A percentile compares a stretch with the other conserved stretches of the same genome.
These are phyloP conservation scores for Fraxinus paxiana DNA, from an alignment of 305 asterid genomes.

Conservation along the genomic window DNA sequence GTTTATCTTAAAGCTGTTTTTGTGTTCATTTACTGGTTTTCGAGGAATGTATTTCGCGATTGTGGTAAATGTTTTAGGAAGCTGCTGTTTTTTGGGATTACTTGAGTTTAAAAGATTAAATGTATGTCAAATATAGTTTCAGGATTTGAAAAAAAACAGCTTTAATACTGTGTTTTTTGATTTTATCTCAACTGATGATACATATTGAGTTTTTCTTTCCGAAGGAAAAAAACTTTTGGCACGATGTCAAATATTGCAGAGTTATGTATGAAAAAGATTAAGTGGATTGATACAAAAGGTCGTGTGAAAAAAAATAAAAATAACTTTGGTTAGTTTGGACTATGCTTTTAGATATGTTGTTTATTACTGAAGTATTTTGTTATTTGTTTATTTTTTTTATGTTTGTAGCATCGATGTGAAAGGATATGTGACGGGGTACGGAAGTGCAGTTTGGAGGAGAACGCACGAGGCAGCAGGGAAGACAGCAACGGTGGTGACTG, in stretches of 20 bases:
- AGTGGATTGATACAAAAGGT: neutral
- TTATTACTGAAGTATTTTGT: neutral
- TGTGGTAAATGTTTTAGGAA: neutral
- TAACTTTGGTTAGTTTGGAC: neutral
- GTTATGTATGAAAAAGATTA: neutral
- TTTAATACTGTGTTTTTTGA: neutral
- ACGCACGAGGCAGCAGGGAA: slow-evolving; percentile 69
- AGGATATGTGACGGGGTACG: slow-evolving; percentile 78
- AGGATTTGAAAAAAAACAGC: neutral
- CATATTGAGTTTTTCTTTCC: neutral
- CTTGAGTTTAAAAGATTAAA: neutral
- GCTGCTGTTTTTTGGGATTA: neutral
- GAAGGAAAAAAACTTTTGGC: neutral
- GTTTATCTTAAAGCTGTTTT: neutral
- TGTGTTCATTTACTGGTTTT: neutral
- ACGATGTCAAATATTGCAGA: neutral
- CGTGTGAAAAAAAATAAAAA: neutral
- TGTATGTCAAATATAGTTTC: neutral
- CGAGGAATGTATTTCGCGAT: neutral
- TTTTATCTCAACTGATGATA: neutral
- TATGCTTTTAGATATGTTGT: neutral
- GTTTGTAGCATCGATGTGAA: slow-evolving; percentile 75
- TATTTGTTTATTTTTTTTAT: slow-evolving; percentile 1
- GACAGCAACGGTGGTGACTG: slow-evolving; percentile 68
- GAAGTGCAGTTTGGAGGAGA: slow-evolving; percentile 79